phyloP scores from a whole-genome alignment of 2,329 filamentous ascomycete species.

The Venturia pyrina region DNA sequence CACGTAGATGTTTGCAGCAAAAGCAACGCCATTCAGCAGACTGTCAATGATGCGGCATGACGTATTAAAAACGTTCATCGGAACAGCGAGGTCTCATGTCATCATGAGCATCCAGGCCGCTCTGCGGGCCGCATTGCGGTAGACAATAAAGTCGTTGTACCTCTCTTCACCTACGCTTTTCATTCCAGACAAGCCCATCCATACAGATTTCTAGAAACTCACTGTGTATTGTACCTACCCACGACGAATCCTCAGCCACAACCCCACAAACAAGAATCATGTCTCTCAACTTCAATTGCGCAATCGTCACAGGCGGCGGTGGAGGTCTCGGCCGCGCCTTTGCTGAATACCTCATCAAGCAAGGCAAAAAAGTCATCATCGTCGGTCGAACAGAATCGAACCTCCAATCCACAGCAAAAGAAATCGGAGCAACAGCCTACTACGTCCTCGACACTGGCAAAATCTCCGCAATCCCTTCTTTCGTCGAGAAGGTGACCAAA shows the following conservation, averaged over 20 bases:
- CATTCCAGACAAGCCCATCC: too few relatives aligned
- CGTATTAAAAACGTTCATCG: not conserved
- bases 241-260: not conserved
- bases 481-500: slow-evolving; percentile 34
- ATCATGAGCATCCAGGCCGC: not conserved
- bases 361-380: slow-evolving; percentile 42
- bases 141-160: not conserved
- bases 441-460: slow-evolving; percentile 44
- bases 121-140: not conserved
- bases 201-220: too few relatives aligned
- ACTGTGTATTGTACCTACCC: not conserved
- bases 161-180: not conserved
- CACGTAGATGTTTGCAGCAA: not conserved
- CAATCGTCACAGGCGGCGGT: slow-evolving; percentile 41
- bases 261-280: not conserved
- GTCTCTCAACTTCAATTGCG: slow-evolving; percentile 28
- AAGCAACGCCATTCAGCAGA: not conserved
- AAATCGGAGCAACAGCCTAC: slow-evolving; percentile 39
- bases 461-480: slow-evolving; percentile 32
- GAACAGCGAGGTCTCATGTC: not conserved
- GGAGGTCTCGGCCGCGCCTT: slow-evolving; percentile 44
- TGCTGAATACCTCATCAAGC: slow-evolving; percentile 35
- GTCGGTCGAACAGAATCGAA: slow-evolving; percentile 46
- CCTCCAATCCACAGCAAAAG: slow-evolving; percentile 32
- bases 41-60: not conserved